A percentile compares a stretch with the other conserved stretches of the same genome.
These are phyloP conservation scores for Dictyostelium capitatum DNA, from an alignment of 78 protist genomes.

Conservation along the genomic window DNA sequence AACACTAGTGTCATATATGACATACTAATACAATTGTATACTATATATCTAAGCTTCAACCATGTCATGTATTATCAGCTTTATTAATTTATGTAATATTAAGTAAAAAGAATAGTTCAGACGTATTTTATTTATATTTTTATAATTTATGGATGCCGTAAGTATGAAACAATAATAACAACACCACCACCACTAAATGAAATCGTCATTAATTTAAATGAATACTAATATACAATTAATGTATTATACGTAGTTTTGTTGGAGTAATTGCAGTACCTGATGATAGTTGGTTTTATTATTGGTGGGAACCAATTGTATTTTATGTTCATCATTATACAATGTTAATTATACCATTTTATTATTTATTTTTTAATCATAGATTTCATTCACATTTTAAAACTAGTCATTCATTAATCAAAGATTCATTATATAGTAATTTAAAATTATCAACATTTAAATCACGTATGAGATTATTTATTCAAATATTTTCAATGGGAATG, in stretches of 20 bases:
- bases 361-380: constrained; percentile 62
- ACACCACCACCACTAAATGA: too few relatives aligned
- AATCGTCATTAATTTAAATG: too few relatives aligned
- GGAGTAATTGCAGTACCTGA: constrained; percentile 72
- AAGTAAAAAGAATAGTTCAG: constrained; percentile 1
- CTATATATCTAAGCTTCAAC: constrained; percentile 56
- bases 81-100: constrained; percentile 55
- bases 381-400: constrained; percentile 57
- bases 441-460: not conserved
- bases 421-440: not conserved
- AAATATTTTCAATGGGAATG: constrained; percentile 8
- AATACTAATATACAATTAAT: not conserved
- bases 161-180: too few relatives aligned
- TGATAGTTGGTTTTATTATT: constrained; percentile 51
- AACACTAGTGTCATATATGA: not conserved
- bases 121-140: constrained; percentile 43
- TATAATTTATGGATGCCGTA: constrained; percentile 82
- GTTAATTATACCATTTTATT: constrained; percentile 45
- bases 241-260: constrained; percentile 16
- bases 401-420: not conserved
- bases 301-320: constrained; percentile 40
- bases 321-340: constrained; percentile 52
- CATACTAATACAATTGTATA: too few relatives aligned
- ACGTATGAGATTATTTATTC: constrained; percentile 39
- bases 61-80: constrained; percentile 63